Evolutionary conservation across 1,284 basidiomycete genomes (phyloP), one percentile per base, ranked within the genome.

Genomic region (Ceratobasidium sp.): DNA sequence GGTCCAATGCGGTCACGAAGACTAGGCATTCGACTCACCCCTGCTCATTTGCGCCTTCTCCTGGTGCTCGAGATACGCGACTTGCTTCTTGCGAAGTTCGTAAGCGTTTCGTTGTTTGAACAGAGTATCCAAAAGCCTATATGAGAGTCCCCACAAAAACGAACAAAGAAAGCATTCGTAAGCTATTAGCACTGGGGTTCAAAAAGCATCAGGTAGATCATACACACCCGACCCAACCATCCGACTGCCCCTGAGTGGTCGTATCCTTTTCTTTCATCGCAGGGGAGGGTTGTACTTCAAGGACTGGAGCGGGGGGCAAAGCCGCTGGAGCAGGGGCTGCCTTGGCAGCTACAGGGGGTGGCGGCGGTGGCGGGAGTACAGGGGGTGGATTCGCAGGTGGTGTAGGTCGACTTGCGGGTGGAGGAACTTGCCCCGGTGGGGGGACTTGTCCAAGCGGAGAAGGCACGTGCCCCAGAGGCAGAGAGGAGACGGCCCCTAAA

Each of bases 141-240:
- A 41, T 41, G 36, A 41, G 4, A 41, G 36, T 41, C 36, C 36
- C 36, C 36, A 41, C 8, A 45, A 45, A 31, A 6, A 60, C 7
- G 24, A 56, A 22, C 19, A 45, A 19, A 41, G 24, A 22, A 47
- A 36, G 7, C n/a, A 44, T n/a, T 22, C 15, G 15, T 56, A 56
- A 22, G 36, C 24, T 33, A 14, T 24, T 31, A 41, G 36, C 17
- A n/a, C 19, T 14, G 1, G 9, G 41, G 24, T 22, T 22, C 1
- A 57, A 69, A 1, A 17, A 50, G 7, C n/a, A 17, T 24, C 19
- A n/a, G 24, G 17, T 19, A 60, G 36, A 41, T 29, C 17, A 22
- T 57, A 36, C 66, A 2, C 33, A 69, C 66, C 48, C 36, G 27
- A 69, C 31, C 66, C 66, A 69, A 27, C 45, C 53, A 17, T 69